These are phyloP conservation scores for Iberis pinnata DNA, from an alignment of 345 rosid species.

Conservation along the genomic window DNA sequence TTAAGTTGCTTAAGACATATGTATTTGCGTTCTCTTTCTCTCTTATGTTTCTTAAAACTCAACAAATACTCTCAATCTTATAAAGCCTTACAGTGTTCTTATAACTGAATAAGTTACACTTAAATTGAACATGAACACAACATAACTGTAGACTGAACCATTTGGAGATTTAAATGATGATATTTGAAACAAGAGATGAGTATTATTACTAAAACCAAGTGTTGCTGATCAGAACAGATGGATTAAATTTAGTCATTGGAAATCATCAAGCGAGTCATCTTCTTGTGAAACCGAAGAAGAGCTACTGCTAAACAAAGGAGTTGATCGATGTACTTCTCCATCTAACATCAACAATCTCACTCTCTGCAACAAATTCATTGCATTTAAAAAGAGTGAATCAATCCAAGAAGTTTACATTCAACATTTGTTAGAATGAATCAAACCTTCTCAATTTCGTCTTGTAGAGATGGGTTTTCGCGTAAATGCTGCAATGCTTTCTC, in stretches of 20 bases:
- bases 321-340: conserved; percentile 38
- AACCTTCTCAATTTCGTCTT: conserved; percentile 82
- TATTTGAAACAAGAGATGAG: neutral
- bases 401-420: neutral
- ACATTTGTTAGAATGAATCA: neutral
- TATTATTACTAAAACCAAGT: neutral
- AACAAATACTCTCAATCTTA: too few species aligned
- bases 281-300: conserved; percentile 30
- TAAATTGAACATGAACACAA: neutral
- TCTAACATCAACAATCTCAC: conserved; percentile 56
- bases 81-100: too few species aligned
- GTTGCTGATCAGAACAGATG: neutral
- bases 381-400: neutral
- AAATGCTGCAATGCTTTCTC: conserved; percentile 80
- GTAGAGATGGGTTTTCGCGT: conserved; percentile 58
- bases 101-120: neutral
- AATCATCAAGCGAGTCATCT: conserved; percentile 29
- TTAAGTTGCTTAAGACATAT: conserved; percentile 6
- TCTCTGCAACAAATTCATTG: conserved; percentile 45
- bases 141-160: neutral
- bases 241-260: conserved; percentile 18
- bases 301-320: conserved; percentile 30
- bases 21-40: neutral
- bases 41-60: neutral
- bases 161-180: neutral